Evolutionary conservation across 163 green algal species (phyloP), one percentile per base, ranked within the genome.

Genomic region (Prototheca cutis): DNA sequence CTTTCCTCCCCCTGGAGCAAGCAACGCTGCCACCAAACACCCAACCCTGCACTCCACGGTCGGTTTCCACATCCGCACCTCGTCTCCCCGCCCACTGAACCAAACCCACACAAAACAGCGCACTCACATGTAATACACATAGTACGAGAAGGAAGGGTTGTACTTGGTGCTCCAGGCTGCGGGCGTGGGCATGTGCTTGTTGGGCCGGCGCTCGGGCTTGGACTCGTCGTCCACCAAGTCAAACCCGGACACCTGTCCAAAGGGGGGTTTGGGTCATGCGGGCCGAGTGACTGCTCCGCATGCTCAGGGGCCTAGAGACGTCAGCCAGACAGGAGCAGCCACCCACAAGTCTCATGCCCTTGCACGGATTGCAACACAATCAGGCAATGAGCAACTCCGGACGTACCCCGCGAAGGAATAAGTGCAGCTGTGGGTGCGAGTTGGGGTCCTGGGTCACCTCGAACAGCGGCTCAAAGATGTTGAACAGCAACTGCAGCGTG

Each of bases 221-320:
- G 77, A 92, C 84, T 99, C 93, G 64, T 99, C 93, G 59, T 99
- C 93, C 59, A 99, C 93, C 80, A 97, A 94, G 80, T 99, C 93
- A 72, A 99, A 97, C 10, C 89, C 93, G 13, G 95, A 86, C 29
- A 98, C 90, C 82, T 91, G 4, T 8, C 31, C 1, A 15, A n/a
- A n/a, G n/a, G n/a, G n/a, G n/a, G n/a, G n/a, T n/a, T n/a, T n/a
- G n/a, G n/a, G n/a, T n/a, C n/a, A n/a, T n/a, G n/a, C n/a, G n/a
- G n/a, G n/a, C n/a, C n/a, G n/a, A n/a, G n/a, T n/a, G n/a, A n/a
- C n/a, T n/a, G n/a, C n/a, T n/a, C n/a, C n/a, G n/a, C n/a, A n/a
- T n/a, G n/a, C n/a, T n/a, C n/a, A n/a, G n/a, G n/a, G n/a, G n/a
- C n/a, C n/a, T n/a, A n/a, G n/a, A n/a, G n/a, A n/a, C n/a, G n/a